Base-by-base conservation (phyloP, 106 monocot species). In the Iris macrosiphon region DNA sequence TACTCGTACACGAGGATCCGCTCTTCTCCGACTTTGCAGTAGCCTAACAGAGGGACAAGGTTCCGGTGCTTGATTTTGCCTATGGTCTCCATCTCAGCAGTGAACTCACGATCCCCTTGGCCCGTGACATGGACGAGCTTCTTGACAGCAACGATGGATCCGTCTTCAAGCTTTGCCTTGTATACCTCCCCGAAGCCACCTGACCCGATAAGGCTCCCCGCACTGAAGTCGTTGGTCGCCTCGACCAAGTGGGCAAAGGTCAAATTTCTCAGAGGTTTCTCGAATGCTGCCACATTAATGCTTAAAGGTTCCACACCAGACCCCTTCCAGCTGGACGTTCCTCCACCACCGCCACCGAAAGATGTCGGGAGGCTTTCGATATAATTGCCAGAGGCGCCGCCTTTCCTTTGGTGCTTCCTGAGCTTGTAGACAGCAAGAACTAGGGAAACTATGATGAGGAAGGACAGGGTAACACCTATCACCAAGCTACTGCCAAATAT, bases 11-110 rank as follows among this genome's bases (percentile, higher is more conserved):
- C 71, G 4, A 83, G 59, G n/a, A 83, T 68, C 44, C 89, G 29
- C 66, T 89, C 89, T 52, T 88, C 88, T 13, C 79, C 79, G 27
- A 88, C 67, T 71, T 76, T 79, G 66, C 88, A 88, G 60, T 89
- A 89, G 40, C 89, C 89, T n/a, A 84, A 52, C 22, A 92, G 73
- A 0, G 85, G 91, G 3, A 92, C 91, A 2, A 92, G 85, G 57
- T 92, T 81, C 28, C 33, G 77, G 63, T 78, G 83, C 48, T 75
- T 74, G 61, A 74, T 64, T 66, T 75, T 83, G 10, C 78, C 77
- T 22, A 83, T 74, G 31, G 83, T 83, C 40, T 83, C 78, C 83
- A 83, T 78, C 60, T 83, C 83, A 1, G 83, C 77, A 15, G 40
- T 70, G 74, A 83, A 78, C 39, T 83, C 83, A 9, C 78, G 24